Evolutionary conservation across 1,284 basidiomycete species (phyloP), one percentile per base, ranked within the genome.

Genomic region (Pisolithus thermaeus): DNA sequence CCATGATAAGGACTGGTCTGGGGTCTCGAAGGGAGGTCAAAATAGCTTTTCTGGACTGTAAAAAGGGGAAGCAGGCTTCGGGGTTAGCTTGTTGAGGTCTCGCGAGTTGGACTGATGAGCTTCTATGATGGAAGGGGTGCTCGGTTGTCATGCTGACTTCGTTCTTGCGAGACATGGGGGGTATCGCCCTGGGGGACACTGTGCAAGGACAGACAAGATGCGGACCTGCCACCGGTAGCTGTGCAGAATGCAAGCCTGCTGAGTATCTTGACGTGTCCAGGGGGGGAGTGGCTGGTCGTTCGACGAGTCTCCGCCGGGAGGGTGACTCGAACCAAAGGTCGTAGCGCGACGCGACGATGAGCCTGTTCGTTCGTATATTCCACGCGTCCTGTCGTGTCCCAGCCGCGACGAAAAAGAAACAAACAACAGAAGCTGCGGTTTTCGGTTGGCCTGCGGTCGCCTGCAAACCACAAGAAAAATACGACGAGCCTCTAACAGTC

Each of bases 41-140:
- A 52, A 50, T 50, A 56, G 35, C 46, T 51, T 16, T 54, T 52
- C 39, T 51, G 53, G 32, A 52, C n/a, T 27, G 11, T 53, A 50
- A 16, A 55, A 54, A 38, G 54, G 61, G 58, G 58, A 46, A 35
- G 50, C 54, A 37, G 63, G 57, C 52, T 59, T 59, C 51, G 60
- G 41, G 52, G 71, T 20, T 41, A 23, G 14, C 14, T 46, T 74
- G 60, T 75, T 76, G 61, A 76, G 77, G 60, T 81, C 79, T 53
- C 74, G 73, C 54, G 73, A 69, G 38, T 81, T 66, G 18, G 81
- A 82, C n/a, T 32, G 81, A 82, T 36, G 80, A 80, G 12, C 75
- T 67, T 58, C 73, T 79, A 65, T 77, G 79, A 53, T 75, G 69
- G 7, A 77, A 74, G 42, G 65, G 64, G 52, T 70, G 73, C 48